These are phyloP conservation scores for Candida verbasci DNA, from an alignment of 805 yeast species.

Conservation along the genomic window DNA sequence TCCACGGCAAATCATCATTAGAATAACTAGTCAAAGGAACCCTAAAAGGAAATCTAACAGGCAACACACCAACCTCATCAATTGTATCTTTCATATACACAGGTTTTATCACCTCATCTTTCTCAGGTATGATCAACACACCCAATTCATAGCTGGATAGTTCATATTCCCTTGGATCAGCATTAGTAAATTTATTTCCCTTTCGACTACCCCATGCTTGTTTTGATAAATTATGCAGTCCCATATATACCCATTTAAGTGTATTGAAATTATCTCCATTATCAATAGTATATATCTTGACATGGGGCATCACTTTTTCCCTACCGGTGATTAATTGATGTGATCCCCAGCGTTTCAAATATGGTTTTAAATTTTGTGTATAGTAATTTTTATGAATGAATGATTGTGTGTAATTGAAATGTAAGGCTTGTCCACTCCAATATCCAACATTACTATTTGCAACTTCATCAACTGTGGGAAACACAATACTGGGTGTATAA, in stretches of 20 bases:
- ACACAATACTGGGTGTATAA: constrained; percentile 35
- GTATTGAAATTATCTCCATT: constrained; percentile 47
- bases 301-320: constrained; percentile 53
- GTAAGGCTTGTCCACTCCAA: constrained; percentile 47
- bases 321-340: constrained; percentile 22
- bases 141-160: constrained; percentile 38
- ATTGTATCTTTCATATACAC: constrained; percentile 33
- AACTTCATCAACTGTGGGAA: constrained; percentile 41
- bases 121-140: constrained; percentile 21
- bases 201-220: constrained; percentile 71
- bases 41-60: constrained; percentile 50
- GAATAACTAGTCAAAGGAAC: constrained; percentile 46
- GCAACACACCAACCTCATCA: constrained; percentile 12
- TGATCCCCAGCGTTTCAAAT: constrained; percentile 44
- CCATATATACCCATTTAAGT: constrained; percentile 65
- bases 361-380: constrained; percentile 34
- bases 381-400: constrained; percentile 31
- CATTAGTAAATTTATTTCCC: constrained; percentile 11
- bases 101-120: constrained; percentile 35
- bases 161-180: constrained; percentile 18
- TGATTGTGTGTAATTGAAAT: constrained; percentile 33
- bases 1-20: constrained; percentile 48
- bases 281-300: constrained; percentile 58
- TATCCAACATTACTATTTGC: constrained; percentile 40
- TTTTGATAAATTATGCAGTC: constrained; percentile 70